Base-by-base conservation (phyloP, 352 stramenopile species). In the Globisporangium barbulae region DNA sequence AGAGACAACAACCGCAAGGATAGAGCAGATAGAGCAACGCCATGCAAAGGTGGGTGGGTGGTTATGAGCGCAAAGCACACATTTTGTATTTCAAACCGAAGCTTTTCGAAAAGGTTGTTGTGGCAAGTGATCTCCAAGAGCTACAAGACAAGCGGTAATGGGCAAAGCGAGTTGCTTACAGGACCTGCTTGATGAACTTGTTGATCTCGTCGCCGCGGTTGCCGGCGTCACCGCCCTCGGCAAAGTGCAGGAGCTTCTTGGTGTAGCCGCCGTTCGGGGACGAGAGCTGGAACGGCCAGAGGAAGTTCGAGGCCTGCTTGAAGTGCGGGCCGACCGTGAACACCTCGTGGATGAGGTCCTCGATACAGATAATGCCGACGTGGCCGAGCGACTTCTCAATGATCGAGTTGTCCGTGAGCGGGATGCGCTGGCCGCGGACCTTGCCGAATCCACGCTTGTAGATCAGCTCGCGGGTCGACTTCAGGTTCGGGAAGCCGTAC, bases 361-460 rank as follows among this genome's bases (percentile, higher is more conserved):
- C 97, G 67, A 98, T 94, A 90, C 98, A 99, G 78, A 98, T 97
- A 75, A 99, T 98, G 61, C 97, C 97, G 65, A 93, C 79, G 69
- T 98, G 84, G 70, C 90, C 94, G 63, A 99, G 89, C 61, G 84
- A 93, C 63, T 98, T 93, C 80, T 98, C 89, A 61, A 99, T 97
- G 50, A 99, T 91, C 33, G 86, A 76, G 83, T 99, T 99, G 76
- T 98, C 85, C 50, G 88, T 98, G 66, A 99, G 88, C 52, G 97
- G 92, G 73, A 99, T 98, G 70, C 96, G 95, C 82, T 99, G 93
- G 87, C 97, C 98, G 72, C 97, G 90, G 60, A 99, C 85, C 92
- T 99, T 99, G 75, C 96, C 98, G 76, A 98, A 99, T 72, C 98
- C 98, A 78, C 98, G 93, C 96, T 99, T 99, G 93, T 99, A 99